Base-by-base conservation (phyloP, 2,329 filamentous ascomycete genomes). In the Fusarium illudens region DNA sequence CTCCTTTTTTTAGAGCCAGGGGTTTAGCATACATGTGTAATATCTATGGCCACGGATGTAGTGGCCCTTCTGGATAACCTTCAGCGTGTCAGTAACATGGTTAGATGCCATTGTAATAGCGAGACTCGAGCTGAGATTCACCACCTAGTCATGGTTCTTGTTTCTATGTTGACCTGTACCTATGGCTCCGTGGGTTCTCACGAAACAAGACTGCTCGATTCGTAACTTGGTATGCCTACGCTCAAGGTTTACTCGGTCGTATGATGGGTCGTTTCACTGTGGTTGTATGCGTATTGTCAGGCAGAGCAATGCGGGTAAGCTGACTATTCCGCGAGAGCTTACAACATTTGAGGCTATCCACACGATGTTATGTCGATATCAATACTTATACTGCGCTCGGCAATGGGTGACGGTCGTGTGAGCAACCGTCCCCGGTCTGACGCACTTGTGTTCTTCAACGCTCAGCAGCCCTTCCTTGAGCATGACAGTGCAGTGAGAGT, bases 1-100 rank as follows among this genome's bases (percentile, higher is more conserved):
- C 60, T 68, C 56, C 67, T 53, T 57, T 52, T 52, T 53, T 37
- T 33, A 17, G 58, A 57, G 61, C 27, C 48, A 37, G 54, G 25
- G 37, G 50, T 52, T 60, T 55, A 55, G 25, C 46, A 57, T 65
- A 53, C 33, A 65, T 58, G 65, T 58, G 58, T 44, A 52, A 54
- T 66, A 60, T 44, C 30, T 48, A 32, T 54, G 32, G n/a, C 50
- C 49, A 37, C 50, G 25, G 36, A n/a, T 25, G 33, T 22, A 15
- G 33, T 53, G 57, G 39, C 27, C 39, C 32, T 29, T 34, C 11
- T 58, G 25, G 4, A 22, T 25, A 44, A 17, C 17, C 13, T 37
- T 17, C n/a, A 20, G 20, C 4, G 32, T 22, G 22, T 34, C 22
- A 13, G 25, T 46, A 19, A 46, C 5, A 48, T 30, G 22, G 42